A percentile compares a stretch with the other conserved stretches of the same genome.
Conservation (phyloP, 768 basidiomycete genomes). For the Glaciozyma martinii region DNA sequence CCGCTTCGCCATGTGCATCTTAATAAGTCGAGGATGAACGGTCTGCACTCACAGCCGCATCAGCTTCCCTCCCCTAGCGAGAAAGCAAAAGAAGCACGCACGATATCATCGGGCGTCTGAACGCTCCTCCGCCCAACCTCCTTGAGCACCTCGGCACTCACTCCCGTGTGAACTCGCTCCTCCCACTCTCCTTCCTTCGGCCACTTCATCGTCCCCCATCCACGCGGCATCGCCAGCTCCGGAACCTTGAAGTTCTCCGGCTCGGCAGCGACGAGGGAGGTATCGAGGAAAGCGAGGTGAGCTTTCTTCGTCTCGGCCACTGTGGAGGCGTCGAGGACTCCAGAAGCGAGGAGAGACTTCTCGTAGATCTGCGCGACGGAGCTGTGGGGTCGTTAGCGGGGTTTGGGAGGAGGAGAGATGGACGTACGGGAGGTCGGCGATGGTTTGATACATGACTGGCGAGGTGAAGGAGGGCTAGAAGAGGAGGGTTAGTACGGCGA, state of each 20-base stretch:
- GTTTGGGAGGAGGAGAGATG: background rate
- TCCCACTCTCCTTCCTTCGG: constrained; percentile 53
- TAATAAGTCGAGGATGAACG: constrained; percentile 21
- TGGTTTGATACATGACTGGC: constrained; percentile 84
- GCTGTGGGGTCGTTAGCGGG: background rate
- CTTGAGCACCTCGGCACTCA: constrained; percentile 48
- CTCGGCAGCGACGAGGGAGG: constrained; percentile 49
- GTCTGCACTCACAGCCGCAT: constrained; percentile 4
- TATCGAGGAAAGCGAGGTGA: constrained; percentile 58
- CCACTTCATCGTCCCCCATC: constrained; percentile 57
- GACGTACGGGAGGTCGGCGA: constrained; percentile 70
- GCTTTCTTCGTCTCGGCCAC: constrained; percentile 49
- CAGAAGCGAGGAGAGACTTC: constrained; percentile 39
- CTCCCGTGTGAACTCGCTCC: constrained; percentile 59
- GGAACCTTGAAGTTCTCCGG: constrained; percentile 43
- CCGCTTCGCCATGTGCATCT: constrained; percentile 29
- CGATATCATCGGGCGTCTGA: constrained; percentile 52
- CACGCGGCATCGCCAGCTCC: constrained; percentile 51
- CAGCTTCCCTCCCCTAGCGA: background rate
- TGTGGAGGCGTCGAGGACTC: constrained; percentile 48
- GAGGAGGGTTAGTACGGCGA: background rate
- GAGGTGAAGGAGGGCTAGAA: constrained; percentile 73
- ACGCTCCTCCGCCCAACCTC: constrained; percentile 64
- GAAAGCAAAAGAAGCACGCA: constrained; percentile 41
- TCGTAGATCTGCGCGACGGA: constrained; percentile 25